Conservation (phyloP, 2,329 filamentous ascomycete species). For the Boeremia exigua region DNA sequence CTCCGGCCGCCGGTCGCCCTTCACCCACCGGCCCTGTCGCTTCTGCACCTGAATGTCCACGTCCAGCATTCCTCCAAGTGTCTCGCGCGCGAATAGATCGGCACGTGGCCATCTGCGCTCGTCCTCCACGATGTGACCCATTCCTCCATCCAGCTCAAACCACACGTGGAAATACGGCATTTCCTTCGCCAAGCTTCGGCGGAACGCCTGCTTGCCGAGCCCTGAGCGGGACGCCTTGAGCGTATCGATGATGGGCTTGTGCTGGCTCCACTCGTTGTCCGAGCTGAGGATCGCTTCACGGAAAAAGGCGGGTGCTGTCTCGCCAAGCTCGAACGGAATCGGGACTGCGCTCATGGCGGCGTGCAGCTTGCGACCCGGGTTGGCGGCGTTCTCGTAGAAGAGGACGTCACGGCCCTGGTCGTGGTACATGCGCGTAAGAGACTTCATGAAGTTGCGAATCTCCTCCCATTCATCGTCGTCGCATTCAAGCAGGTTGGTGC, state of each 20-base stretch:
- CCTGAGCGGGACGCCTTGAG: conserved; percentile 68
- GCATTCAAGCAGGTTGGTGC: conserved; percentile 90
- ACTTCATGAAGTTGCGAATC: conserved; percentile 99
- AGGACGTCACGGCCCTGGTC: conserved; percentile 89
- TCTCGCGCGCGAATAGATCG: conserved; percentile 90
- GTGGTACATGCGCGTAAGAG: conserved; percentile 90
- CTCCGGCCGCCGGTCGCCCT: conserved; percentile 71
- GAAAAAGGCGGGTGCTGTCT: conserved; percentile 93
- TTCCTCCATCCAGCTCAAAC: conserved; percentile 89
- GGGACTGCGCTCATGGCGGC: conserved; percentile 87
- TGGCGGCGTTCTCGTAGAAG: conserved; percentile 96
- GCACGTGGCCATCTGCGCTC: conserved; percentile 83
- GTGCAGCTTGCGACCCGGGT: conserved; percentile 78
- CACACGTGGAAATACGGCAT: conserved; percentile 98
- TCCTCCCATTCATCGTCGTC: conserved; percentile 99
- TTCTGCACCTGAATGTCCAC: conserved; percentile 82
- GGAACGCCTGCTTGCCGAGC: conserved; percentile 80
- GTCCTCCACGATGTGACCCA: conserved; percentile 93
- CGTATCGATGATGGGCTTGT: conserved; percentile 93
- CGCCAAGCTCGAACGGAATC: conserved; percentile 88
- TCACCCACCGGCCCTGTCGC: conserved; percentile 85
- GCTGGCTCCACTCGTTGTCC: conserved; percentile 95
- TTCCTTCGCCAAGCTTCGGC: conserved; percentile 84
- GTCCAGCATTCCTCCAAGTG: conserved; percentile 91
- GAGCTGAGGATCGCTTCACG: conserved; percentile 86